Evolutionary conservation across 2,329 filamentous ascomycete species (phyloP), one percentile per base, ranked within the genome.

Genomic region (Botrytis fragariae): DNA sequence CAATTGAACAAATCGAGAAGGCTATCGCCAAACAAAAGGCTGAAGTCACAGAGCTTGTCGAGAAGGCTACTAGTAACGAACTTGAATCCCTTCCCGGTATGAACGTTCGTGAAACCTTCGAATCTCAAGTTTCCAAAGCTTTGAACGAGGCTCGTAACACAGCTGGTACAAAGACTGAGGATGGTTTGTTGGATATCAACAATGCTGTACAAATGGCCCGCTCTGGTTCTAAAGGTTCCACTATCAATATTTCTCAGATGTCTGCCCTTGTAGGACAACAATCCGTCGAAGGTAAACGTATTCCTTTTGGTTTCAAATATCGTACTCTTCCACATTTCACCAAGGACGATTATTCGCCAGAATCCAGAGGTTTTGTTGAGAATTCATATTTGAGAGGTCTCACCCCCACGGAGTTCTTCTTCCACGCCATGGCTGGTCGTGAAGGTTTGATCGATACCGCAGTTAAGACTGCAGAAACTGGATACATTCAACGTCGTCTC

Each of bases 161-260:
- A 82, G 96, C 96, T 80, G 96, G 96, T 91, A 95, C 92, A 35
- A 92, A 91, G 69, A 97, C 96, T 0, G 93, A 97, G 83, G 92
- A 94, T 84, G 94, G 93, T 86, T 85, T 99, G 82, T 98, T 97
- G 85, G 94, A 98, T 83, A 87, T 93, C 79, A 99, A 99, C 87
- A 98, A 98, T 80, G 95, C 95, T 69, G 94, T 97, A 72, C 93
- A 94, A 81, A 99, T 98, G 93, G 94, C 97, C 74, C 90, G 91
- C 71, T 98, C 96, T 74, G 96, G 96, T 80, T 99, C 97, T 78
- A 99, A 99, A 86, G 96, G 96, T 82, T 98, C 96, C 3, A 95
- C 94, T 20, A 98, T 99, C 87, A 99, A 99, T 83, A 98, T 99
- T 79, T 98, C 97, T 25, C 96, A 99, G 84, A 99, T 99, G 96